Conservation (phyloP, 352 stramenopile species). For the Elongisporangium prolatum region DNA sequence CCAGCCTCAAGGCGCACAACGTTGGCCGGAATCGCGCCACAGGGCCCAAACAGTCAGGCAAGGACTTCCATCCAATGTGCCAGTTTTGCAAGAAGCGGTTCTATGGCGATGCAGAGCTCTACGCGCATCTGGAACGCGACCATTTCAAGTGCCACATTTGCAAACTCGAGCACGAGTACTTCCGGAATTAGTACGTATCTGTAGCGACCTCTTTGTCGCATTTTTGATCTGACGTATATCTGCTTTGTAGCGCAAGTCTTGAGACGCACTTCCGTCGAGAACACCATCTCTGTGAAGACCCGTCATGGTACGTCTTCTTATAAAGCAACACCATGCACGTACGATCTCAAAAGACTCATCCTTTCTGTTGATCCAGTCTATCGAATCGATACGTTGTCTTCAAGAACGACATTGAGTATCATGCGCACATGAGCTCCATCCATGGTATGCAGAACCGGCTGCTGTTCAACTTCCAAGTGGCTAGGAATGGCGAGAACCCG, state of each 20-base stretch:
- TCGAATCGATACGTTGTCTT: conserved; percentile 87
- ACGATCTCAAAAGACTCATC: neutral
- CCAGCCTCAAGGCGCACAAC: conserved; percentile 60
- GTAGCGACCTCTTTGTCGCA: no score
- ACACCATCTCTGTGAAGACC: conserved; percentile 85
- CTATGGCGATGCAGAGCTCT: conserved; percentile 83
- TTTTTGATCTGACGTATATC: conserved; percentile 9
- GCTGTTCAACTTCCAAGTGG: conserved; percentile 74
- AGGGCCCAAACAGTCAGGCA: conserved; percentile 46
- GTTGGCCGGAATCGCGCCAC: conserved; percentile 37
- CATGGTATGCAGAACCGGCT: conserved; percentile 73
- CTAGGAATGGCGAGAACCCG: conserved; percentile 46
- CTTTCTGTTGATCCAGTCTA: conserved; percentile 26
- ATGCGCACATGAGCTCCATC: conserved; percentile 76
- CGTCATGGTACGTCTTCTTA: conserved; percentile 57
- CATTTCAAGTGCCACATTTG: conserved; percentile 91
- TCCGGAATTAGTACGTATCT: conserved; percentile 83
- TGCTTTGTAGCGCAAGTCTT: conserved; percentile 54
- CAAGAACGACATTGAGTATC: conserved; percentile 81
- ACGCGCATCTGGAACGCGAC: conserved; percentile 84
- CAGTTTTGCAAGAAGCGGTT: conserved; percentile 87
- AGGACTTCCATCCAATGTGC: conserved; percentile 85
- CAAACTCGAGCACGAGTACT: conserved; percentile 86
- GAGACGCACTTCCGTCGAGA: conserved; percentile 80
- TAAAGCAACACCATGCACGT: neutral